These are phyloP conservation scores for Carex myosuroides DNA, from an alignment of 176 grass and related monocot genomes.

Conservation along the genomic window DNA sequence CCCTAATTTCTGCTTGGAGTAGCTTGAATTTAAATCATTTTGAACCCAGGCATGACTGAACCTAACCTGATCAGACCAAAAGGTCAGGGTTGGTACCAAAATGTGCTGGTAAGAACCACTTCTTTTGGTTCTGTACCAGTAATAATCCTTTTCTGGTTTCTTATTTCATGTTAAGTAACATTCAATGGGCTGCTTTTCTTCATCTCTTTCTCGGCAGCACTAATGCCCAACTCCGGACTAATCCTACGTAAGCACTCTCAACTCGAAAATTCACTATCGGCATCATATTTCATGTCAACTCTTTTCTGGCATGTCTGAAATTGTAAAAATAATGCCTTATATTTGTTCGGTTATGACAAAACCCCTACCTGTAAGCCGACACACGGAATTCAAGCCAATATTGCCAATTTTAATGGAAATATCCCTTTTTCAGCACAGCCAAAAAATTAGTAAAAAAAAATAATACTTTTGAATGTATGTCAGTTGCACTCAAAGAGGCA, in stretches of 20 bases:
- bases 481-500: no score
- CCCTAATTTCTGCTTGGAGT: background rate
- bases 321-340: background rate
- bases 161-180: constrained; percentile 68
- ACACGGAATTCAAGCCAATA: background rate
- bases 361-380: constrained; percentile 32
- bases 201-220: constrained; percentile 77
- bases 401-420: background rate
- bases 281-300: background rate
- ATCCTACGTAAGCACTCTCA: constrained; percentile 59
- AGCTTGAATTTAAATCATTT: background rate
- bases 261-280: background rate
- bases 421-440: background rate
- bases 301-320: constrained; percentile 5
- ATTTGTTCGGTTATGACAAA: background rate
- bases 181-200: constrained; percentile 92
- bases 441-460: no score
- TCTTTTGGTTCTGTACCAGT: background rate
- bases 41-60: background rate
- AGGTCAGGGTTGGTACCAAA: constrained; percentile 5
- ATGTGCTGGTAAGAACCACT: background rate
- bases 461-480: no score
- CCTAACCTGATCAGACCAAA: background rate
- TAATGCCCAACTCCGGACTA: constrained; percentile 82
- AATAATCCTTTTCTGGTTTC: background rate